These are phyloP conservation scores for Vanderwaltozyma tropicalis DNA, from an alignment of 805 yeast species.

Conservation along the genomic window DNA sequence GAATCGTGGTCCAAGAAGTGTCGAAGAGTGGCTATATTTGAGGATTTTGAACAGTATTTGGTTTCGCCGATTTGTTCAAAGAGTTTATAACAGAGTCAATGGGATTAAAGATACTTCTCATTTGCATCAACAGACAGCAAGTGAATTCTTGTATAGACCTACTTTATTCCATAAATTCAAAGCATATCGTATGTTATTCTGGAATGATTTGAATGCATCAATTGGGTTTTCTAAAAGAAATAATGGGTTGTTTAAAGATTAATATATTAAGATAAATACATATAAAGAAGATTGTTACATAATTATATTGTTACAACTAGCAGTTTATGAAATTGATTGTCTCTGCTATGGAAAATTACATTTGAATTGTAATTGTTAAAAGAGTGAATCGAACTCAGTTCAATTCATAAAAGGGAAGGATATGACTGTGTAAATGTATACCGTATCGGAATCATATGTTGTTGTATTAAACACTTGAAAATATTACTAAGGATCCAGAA, in stretches of 20 bases:
- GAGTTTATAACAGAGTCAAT: conserved; percentile 54
- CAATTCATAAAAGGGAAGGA: too few relatives aligned
- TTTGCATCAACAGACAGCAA: conserved; percentile 14
- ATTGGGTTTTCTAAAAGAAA: conserved; percentile 34
- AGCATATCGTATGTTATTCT: conserved; percentile 50
- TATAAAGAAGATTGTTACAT: too few relatives aligned
- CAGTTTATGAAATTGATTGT: too few relatives aligned
- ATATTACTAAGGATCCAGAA: too few relatives aligned
- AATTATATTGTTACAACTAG: too few relatives aligned
- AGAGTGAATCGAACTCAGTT: too few relatives aligned
- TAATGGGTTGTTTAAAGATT: background rate
- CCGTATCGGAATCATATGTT: too few relatives aligned
- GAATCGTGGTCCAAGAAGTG: conserved; percentile 23
- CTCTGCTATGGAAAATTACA: background rate
- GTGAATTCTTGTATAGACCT: conserved; percentile 34
- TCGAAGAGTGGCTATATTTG: conserved; percentile 41
- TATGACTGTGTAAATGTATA: too few relatives aligned
- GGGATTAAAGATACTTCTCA: conserved; percentile 38
- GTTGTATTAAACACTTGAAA: too few relatives aligned
- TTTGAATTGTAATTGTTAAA: too few relatives aligned
- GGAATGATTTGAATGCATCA: conserved; percentile 47
- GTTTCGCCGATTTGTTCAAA: conserved; percentile 54
- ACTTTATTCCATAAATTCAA: conserved; percentile 44
- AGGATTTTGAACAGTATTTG: conserved; percentile 45
- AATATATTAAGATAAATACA: too few relatives aligned